These are phyloP conservation scores for Isabelozyma heimii DNA, from an alignment of 805 yeast species.

Conservation along the genomic window DNA sequence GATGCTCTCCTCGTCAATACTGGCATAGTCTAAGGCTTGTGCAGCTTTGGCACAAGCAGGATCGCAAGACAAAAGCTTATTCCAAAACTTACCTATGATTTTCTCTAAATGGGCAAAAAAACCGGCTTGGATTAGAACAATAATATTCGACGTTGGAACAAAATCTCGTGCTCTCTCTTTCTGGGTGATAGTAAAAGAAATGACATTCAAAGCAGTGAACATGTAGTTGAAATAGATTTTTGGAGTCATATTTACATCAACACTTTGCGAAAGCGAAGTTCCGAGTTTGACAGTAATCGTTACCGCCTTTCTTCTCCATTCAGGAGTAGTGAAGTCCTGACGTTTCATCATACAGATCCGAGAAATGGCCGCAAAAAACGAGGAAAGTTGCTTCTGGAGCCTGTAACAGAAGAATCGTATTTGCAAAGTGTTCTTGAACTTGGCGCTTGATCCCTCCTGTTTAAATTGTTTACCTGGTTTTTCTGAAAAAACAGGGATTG, in stretches of 20 bases:
- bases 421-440: conserved; percentile 60
- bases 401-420: conserved; percentile 50
- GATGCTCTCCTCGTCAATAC: conserved; percentile 31
- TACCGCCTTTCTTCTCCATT: conserved; percentile 40
- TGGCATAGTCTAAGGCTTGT: conserved; percentile 30
- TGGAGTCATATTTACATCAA: conserved; percentile 19
- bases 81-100: conserved; percentile 17
- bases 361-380: conserved; percentile 41
- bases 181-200: conserved; percentile 35
- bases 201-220: conserved; percentile 12
- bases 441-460: conserved; percentile 50
- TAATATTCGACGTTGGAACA: conserved; percentile 38
- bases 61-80: conserved; percentile 9
- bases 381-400: conserved; percentile 44
- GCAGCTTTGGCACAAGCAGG: conserved; percentile 14
- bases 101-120: conserved; percentile 39
- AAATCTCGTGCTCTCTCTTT: conserved; percentile 20
- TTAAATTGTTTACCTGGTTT: conserved; percentile 22
- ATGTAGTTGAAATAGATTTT: conserved; percentile 25
- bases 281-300: conserved; percentile 35
- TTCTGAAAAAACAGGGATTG: conserved; percentile 41
- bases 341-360: conserved; percentile 47
- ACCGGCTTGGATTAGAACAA: conserved; percentile 51
- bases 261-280: conserved; percentile 19
- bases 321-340: conserved; percentile 36